Base-by-base conservation (phyloP, 2,329 filamentous ascomycete species). In the Beauveria sp. region DNA sequence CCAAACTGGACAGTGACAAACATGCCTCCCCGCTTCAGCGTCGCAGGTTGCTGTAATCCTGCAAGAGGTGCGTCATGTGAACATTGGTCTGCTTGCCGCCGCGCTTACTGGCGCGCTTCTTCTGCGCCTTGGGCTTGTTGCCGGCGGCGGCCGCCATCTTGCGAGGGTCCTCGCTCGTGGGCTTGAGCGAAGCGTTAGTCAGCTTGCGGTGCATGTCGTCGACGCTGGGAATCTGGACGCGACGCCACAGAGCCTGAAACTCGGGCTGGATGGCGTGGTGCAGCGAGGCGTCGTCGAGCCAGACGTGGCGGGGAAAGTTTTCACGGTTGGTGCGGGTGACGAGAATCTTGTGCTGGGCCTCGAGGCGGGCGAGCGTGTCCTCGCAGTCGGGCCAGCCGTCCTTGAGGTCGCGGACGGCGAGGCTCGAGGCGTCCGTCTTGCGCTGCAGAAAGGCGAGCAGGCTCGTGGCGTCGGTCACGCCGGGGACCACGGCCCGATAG, bases 321-420 rank as follows among this genome's bases (percentile, higher is more conserved):
- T 98, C 93, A 78, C 98, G 98, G 77, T 95, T 96, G 61, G 93
- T 93, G 64, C 93, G 86, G 24, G 91, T 89, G 6, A 97, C 91
- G 42, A 98, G 81, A 51, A 98, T 81, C 73, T 88, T 88, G 70
- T 93, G 88, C 71, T 90, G 84, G 46, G 76, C 76, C 77, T 97
- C 93, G 57, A 99, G 81, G 67, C 84, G 80, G 65, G 89, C 84
- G 71, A 99, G 89, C 10, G 89, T 84, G 22, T 88, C 84, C 63
- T 93, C 86, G 70, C 91, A 96, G 68, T 88, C 87, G 26, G 88
- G 86, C 95, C 95, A 99, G 65, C 95, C 95, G 72, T 99, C 95
- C 75, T 96, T 96, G 64, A 99, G 83, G 69, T 97, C 92, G 73
- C 91, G 92, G 65, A 98, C 91, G 43, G 82, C 82, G 60, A 98